A percentile compares a stretch with the other conserved stretches of the same genome.
Conservation (phyloP, 768 basidiomycete species). For the Pisolithus sp. region DNA sequence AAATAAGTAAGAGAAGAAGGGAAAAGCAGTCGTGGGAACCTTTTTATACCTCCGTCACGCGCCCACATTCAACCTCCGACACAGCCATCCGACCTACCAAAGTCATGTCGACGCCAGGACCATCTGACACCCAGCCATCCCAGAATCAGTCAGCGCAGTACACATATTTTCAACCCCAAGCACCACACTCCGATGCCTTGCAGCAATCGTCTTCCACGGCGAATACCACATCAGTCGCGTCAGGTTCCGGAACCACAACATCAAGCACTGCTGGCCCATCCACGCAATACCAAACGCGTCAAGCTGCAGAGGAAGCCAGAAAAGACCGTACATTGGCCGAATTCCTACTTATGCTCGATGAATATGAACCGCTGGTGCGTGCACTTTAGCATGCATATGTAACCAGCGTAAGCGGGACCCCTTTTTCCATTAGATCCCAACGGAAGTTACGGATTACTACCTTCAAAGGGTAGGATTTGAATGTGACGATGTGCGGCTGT, state of each 20-base stretch:
- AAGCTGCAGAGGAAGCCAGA: slow-evolving; percentile 72
- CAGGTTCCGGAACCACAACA: slow-evolving; percentile 14
- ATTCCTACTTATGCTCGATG: slow-evolving; percentile 93
- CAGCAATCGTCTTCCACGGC: slow-evolving; percentile 17
- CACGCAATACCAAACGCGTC: slow-evolving; percentile 46
- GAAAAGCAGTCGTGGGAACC: slow-evolving; percentile 1
- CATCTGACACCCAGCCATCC: slow-evolving; percentile 28
- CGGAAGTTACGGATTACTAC: slow-evolving; percentile 97
- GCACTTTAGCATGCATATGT: neutral
- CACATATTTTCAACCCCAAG: slow-evolving; percentile 11
- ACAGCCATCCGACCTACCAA: slow-evolving; percentile 3
- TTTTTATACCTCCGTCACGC: slow-evolving; percentile 18
- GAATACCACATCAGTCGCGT: slow-evolving; percentile 9
- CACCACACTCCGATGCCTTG: slow-evolving; percentile 14
- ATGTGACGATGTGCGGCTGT: slow-evolving; percentile 91
- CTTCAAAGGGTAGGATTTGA: slow-evolving; percentile 95
- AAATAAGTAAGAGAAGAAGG: slow-evolving; percentile 7
- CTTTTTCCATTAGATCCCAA: slow-evolving; percentile 65
- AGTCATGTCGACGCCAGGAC: slow-evolving; percentile 28
- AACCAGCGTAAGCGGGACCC: neutral
- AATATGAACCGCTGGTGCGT: slow-evolving; percentile 89
- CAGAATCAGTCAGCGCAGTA: slow-evolving; percentile 21
- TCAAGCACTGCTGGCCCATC: slow-evolving; percentile 10
- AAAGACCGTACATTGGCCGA: slow-evolving; percentile 90
- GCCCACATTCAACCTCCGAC: slow-evolving; percentile 25